phyloP scores from a whole-genome alignment of 2,329 filamentous ascomycete species.

The Colletotrichum gloeosporioides region DNA sequence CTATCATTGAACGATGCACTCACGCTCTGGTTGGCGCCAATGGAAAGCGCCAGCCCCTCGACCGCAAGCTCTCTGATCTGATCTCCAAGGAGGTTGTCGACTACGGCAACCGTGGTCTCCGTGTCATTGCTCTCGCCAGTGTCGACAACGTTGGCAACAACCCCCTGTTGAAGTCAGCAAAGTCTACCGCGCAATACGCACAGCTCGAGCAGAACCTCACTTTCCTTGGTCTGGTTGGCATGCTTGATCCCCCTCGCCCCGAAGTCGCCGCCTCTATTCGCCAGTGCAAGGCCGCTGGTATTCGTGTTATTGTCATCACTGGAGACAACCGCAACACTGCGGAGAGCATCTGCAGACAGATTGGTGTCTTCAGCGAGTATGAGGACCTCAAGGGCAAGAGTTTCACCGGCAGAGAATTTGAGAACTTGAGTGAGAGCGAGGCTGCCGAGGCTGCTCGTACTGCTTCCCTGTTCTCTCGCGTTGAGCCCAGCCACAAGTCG shows the following conservation, averaged over 20 bases:
- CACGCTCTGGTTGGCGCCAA: constrained; percentile 78
- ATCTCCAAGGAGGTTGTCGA: constrained; percentile 82
- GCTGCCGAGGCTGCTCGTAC: constrained; percentile 84
- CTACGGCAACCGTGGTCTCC: constrained; percentile 90
- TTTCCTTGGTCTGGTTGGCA: constrained; percentile 89
- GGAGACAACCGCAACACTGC: constrained; percentile 98
- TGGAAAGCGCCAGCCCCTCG: constrained; percentile 78
- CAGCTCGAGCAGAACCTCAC: constrained; percentile 94
- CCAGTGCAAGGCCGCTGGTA: constrained; percentile 91
- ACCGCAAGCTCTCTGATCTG: constrained; percentile 70
- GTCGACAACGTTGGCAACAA: constrained; percentile 77
- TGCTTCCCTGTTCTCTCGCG: constrained; percentile 93
- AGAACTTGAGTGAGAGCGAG: constrained; percentile 78
- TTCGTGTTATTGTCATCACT: constrained; percentile 96
- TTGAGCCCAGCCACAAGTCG: constrained; percentile 96
- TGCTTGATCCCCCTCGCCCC: constrained; percentile 94
- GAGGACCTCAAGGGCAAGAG: constrained; percentile 92
- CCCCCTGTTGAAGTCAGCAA: constrained; percentile 74
- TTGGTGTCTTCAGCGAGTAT: constrained; percentile 84
- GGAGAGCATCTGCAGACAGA: constrained; percentile 96
- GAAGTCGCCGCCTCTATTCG: constrained; percentile 87
- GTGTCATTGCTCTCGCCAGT: constrained; percentile 91
- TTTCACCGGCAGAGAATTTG: constrained; percentile 94
- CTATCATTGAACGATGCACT: constrained; percentile 90
- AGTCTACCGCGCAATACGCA: constrained; percentile 82